phyloP scores from a whole-genome alignment of 2,329 filamentous ascomycete genomes.

The Coniella vitis region DNA sequence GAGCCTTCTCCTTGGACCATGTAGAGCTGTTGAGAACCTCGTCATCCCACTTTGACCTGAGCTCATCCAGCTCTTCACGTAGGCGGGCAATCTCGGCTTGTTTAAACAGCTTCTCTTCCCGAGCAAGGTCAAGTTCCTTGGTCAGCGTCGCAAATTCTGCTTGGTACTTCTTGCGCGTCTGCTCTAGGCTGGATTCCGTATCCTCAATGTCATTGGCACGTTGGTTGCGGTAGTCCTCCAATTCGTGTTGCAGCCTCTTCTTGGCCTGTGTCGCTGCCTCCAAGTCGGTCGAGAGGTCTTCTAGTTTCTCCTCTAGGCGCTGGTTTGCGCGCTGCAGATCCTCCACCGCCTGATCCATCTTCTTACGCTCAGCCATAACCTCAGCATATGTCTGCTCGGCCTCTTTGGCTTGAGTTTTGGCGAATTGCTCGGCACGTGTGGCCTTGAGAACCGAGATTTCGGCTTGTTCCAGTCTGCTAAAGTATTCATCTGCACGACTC shows the following conservation, averaged over 20 bases:
- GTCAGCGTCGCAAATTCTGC: conserved; percentile 82
- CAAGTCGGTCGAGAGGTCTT: conserved; percentile 86
- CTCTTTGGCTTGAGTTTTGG: conserved; percentile 81
- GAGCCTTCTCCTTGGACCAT: conserved; percentile 96
- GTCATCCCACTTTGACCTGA: conserved; percentile 95
- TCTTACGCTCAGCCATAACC: conserved; percentile 86
- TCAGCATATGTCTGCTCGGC: conserved; percentile 85
- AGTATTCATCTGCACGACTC: conserved; percentile 89
- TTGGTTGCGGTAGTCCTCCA: conserved; percentile 94
- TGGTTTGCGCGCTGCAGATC: conserved; percentile 87
- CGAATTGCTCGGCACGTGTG: conserved; percentile 85
- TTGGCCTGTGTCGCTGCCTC: conserved; percentile 81
- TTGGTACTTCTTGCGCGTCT: conserved; percentile 96
- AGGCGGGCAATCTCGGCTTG: conserved; percentile 81
- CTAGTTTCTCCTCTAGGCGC: conserved; percentile 81
- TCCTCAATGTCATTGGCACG: conserved; percentile 95
- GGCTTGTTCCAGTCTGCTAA: conserved; percentile 92
- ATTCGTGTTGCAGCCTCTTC: conserved; percentile 90
- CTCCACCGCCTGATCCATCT: conserved; percentile 80
- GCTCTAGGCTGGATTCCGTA: conserved; percentile 91
- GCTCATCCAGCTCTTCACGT: conserved; percentile 91
- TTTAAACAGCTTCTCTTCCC: conserved; percentile 80
- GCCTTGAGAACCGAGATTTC: conserved; percentile 94
- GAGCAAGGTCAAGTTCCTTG: conserved; percentile 87
- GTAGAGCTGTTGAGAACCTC: conserved; percentile 96